phyloP scores from a whole-genome alignment of 768 basidiomycete species.

The Russula sp. region DNA sequence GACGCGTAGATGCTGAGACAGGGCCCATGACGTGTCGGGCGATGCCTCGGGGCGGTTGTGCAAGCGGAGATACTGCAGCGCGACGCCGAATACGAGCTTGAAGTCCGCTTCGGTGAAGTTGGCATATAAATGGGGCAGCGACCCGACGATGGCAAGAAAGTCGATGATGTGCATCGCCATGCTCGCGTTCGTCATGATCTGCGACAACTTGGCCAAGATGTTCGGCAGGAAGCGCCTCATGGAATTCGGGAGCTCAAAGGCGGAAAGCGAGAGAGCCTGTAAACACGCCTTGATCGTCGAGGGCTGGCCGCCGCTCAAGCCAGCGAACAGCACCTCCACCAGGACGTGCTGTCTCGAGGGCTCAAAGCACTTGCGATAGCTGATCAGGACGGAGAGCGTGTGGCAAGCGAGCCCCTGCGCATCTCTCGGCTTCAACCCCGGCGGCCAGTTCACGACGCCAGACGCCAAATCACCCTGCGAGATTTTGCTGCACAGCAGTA shows the following conservation, averaged over 20 bases:
- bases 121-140: slow-evolving; percentile 68
- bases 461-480: slow-evolving; percentile 51
- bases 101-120: slow-evolving; percentile 91
- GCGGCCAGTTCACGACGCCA: slow-evolving; percentile 53
- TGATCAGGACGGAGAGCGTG: slow-evolving; percentile 79
- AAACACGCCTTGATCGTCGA: slow-evolving; percentile 84
- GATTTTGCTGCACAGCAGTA: slow-evolving; percentile 62
- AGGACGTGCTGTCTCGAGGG: slow-evolving; percentile 56
- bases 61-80: slow-evolving; percentile 86
- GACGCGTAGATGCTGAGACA: slow-evolving; percentile 87
- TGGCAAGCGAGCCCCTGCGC: slow-evolving; percentile 86
- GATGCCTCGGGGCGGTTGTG: slow-evolving; percentile 65
- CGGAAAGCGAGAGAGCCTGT: slow-evolving; percentile 80
- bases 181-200: slow-evolving; percentile 90
- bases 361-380: slow-evolving; percentile 79
- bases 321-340: slow-evolving; percentile 67
- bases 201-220: slow-evolving; percentile 81
- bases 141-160: slow-evolving; percentile 82
- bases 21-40: slow-evolving; percentile 68
- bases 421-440: slow-evolving; percentile 63
- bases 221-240: slow-evolving; percentile 73
- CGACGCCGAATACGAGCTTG: slow-evolving; percentile 91
- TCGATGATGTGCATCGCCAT: slow-evolving; percentile 96
- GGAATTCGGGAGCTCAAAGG: slow-evolving; percentile 80
- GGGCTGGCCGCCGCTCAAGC: slow-evolving; percentile 62